Evolutionary conservation across 1,284 basidiomycete genomes (phyloP).

Genomic region (Athelia psychrophila): DNA sequence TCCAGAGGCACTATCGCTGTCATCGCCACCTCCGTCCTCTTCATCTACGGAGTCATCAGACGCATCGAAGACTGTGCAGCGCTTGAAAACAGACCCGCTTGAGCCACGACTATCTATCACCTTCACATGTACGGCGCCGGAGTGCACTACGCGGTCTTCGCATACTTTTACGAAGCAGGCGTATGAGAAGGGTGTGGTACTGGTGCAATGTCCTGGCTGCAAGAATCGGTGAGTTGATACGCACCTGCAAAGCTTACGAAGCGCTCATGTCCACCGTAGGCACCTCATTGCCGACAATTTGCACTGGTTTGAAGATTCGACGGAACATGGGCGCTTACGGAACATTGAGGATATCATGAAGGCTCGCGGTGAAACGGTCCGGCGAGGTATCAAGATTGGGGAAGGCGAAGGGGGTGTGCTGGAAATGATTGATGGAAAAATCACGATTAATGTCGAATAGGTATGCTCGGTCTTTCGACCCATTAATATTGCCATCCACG

Average conservation of each 20-base stretch:
- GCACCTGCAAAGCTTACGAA: background rate
- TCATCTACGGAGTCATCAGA: constrained; percentile 6
- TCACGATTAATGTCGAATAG: too few species aligned
- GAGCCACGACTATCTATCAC: constrained; percentile 72
- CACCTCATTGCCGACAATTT: constrained; percentile 91
- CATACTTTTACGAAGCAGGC: constrained; percentile 86
- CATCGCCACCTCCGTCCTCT: constrained; percentile 11
- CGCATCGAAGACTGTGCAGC: constrained; percentile 23
- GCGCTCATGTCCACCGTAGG: constrained; percentile 33
- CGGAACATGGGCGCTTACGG: constrained; percentile 65
- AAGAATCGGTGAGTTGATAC: constrained; percentile 67
- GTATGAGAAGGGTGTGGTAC: constrained; percentile 87
- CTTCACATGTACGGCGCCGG: constrained; percentile 84
- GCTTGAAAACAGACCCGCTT: constrained; percentile 23
- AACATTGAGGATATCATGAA: constrained; percentile 83
- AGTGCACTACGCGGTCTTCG: constrained; percentile 80
- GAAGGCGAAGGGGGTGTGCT: background rate
- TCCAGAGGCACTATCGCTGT: constrained; percentile 8
- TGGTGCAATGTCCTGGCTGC: constrained; percentile 91
- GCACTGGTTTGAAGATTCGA: constrained; percentile 88
- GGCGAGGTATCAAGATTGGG: constrained; percentile 41
- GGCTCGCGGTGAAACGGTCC: constrained; percentile 75
- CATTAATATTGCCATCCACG: too few species aligned
- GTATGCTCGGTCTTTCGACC: too few species aligned
- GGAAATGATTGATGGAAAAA: background rate